Conservation (phyloP, 306 rosid genomes). For the Cucurbita argyrosperma region DNA sequence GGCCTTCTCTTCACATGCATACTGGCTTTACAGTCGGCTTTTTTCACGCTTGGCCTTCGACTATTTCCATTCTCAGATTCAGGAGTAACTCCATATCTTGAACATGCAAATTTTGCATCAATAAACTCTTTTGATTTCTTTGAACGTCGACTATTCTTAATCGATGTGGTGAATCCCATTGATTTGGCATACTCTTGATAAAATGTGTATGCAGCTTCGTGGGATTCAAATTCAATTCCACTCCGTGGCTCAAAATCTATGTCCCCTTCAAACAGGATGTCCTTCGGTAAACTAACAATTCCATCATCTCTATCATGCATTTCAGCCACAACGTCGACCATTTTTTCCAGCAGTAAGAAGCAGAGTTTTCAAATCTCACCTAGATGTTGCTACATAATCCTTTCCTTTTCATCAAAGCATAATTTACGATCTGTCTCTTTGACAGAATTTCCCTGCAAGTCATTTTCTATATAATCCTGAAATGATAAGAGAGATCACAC, state of each 20-base stretch:
- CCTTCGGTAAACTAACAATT: slow-evolving; percentile 35
- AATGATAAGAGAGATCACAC: not conserved
- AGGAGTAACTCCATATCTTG: slow-evolving; percentile 84
- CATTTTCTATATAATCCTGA: not conserved
- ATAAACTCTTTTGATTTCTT: slow-evolving; percentile 87
- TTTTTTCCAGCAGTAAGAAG: slow-evolving; percentile 8
- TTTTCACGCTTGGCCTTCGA: slow-evolving; percentile 82
- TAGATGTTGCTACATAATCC: slow-evolving; percentile 4
- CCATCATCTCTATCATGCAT: slow-evolving; percentile 29
- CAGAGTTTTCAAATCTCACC: slow-evolving; percentile 20
- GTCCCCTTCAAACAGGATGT: slow-evolving; percentile 53
- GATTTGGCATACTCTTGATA: slow-evolving; percentile 90
- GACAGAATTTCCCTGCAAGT: not conserved
- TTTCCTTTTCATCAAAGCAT: slow-evolving; percentile 13
- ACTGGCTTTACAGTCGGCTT: slow-evolving; percentile 94
- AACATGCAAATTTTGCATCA: slow-evolving; percentile 92
- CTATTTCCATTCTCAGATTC: slow-evolving; percentile 73
- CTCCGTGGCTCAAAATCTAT: slow-evolving; percentile 55
- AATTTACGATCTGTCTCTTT: not conserved
- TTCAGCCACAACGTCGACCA: slow-evolving; percentile 44
- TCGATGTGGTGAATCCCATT: slow-evolving; percentile 93
- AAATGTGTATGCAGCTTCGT: slow-evolving; percentile 72
- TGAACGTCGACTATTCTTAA: slow-evolving; percentile 86
- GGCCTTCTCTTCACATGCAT: slow-evolving; percentile 89
- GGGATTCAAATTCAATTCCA: slow-evolving; percentile 77